A percentile compares a stretch with the other conserved stretches of the same genome.
Evolutionary conservation across 106 monocot species (phyloP).

Genomic region (Dioscorea dumetorum): DNA sequence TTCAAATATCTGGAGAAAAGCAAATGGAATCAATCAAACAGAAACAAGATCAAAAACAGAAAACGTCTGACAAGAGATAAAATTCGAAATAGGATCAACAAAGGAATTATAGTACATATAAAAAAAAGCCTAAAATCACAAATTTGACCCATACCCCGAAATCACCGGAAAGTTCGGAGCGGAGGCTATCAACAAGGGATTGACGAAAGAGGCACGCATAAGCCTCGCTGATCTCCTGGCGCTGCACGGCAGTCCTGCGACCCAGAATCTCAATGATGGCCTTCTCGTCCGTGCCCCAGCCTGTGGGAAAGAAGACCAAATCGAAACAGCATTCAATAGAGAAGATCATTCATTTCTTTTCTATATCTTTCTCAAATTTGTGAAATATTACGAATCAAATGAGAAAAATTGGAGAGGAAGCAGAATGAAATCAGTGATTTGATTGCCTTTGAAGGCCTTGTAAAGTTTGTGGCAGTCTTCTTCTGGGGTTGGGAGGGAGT

Average conservation of each 20-base stretch:
- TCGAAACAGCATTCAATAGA: not conserved
- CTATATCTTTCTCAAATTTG: no score
- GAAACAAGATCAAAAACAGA: not conserved
- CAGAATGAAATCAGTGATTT: not conserved
- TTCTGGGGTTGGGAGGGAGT: constrained; percentile 26
- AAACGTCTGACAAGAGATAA: not conserved
- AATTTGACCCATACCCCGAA: constrained; percentile 33
- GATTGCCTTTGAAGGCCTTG: constrained; percentile 52
- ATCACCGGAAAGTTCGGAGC: constrained; percentile 64
- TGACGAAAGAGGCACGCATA: constrained; percentile 36
- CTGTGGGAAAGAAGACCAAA: constrained; percentile 10
- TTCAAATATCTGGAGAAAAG: not conserved
- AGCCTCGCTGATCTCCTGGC: constrained; percentile 24
- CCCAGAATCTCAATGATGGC: constrained; percentile 43
- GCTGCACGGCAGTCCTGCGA: constrained; percentile 30
- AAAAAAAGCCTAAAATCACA: not conserved
- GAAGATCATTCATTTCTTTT: no score
- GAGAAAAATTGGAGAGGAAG: not conserved
- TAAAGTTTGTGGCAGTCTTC: constrained; percentile 35
- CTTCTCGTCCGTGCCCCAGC: constrained; percentile 62
- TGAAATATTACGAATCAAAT: not conserved
- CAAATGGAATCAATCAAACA: not conserved
- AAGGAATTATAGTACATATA: no score
- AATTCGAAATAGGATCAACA: not conserved
- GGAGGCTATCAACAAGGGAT: constrained; percentile 46